These are phyloP conservation scores for Sesbania bispinosa DNA, from an alignment of 306 rosid genomes.

Conservation along the genomic window DNA sequence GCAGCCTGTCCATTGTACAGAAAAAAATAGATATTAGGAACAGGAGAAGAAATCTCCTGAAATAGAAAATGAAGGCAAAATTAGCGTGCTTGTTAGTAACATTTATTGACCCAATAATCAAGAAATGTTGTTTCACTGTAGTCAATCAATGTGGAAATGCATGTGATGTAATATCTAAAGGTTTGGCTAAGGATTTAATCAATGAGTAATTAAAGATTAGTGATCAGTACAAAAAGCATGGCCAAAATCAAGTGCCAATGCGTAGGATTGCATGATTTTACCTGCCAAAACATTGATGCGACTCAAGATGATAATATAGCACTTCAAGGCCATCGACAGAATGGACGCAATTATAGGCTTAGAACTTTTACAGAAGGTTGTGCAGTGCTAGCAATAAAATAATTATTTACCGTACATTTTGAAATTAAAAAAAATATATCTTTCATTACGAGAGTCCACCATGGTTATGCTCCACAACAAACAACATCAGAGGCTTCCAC, in stretches of 20 bases:
- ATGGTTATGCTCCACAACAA: not conserved
- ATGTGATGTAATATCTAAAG: not conserved
- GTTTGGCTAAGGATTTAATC: slow-evolving; percentile 11
- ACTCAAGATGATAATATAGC: not conserved
- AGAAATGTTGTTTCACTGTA: not conserved
- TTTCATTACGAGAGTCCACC: not conserved
- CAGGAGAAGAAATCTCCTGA: not conserved
- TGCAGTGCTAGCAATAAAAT: not conserved
- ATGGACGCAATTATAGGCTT: not conserved
- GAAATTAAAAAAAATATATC: slow-evolving; percentile 5
- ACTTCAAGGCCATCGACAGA: not conserved
- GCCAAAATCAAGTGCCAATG: slow-evolving; percentile 9
- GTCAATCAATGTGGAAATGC: slow-evolving; percentile 4
- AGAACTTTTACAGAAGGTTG: slow-evolving; percentile 12
- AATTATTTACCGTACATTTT: not conserved
- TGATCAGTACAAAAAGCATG: not conserved
- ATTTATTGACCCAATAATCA: slow-evolving; percentile 7
- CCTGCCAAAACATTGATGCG: not conserved
- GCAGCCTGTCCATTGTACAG: slow-evolving; percentile 68
- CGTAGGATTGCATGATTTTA: not conserved
- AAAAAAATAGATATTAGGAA: slow-evolving; percentile 31
- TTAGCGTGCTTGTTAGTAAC: slow-evolving; percentile 1
- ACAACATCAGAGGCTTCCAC: slow-evolving; percentile 11
- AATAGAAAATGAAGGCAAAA: slow-evolving; percentile 5
- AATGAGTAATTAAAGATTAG: not conserved